A percentile compares a stretch with the other conserved stretches of the same genome.
phyloP scores from a whole-genome alignment of 352 stramenopile genomes.

The Pseudoperonospora humuli region DNA sequence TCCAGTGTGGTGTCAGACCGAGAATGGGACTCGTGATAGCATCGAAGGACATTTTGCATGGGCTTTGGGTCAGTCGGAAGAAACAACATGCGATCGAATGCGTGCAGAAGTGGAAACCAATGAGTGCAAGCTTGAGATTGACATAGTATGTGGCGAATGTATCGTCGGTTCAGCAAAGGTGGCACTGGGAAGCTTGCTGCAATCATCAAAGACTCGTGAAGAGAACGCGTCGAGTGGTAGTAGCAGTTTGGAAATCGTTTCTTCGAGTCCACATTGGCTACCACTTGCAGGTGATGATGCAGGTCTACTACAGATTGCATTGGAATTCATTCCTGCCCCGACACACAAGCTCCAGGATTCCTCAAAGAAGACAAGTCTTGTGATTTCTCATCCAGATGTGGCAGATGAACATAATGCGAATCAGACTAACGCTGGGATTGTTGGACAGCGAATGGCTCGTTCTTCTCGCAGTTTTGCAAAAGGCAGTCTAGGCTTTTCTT shows the following conservation, averaged over 20 bases:
- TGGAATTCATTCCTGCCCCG: constrained; percentile 38
- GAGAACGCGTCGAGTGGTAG: constrained; percentile 11
- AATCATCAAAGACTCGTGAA: constrained; percentile 18
- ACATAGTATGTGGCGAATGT: constrained; percentile 47
- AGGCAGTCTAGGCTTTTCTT: constrained; percentile 8
- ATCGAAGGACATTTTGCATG: constrained; percentile 37
- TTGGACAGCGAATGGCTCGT: constrained; percentile 11
- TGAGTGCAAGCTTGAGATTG: constrained; percentile 40
- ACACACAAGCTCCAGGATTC: constrained; percentile 1
- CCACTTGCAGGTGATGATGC: constrained; percentile 30
- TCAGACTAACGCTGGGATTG: constrained; percentile 7
- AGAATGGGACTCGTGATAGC: constrained; percentile 19
- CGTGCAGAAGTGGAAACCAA: constrained; percentile 10
- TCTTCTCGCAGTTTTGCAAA: constrained; percentile 20
- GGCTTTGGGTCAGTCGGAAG: constrained; percentile 23
- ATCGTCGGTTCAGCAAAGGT: constrained; percentile 35
- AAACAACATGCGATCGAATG: neutral
- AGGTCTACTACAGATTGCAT: constrained; percentile 40
- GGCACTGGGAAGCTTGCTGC: constrained; percentile 23
- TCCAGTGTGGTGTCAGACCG: constrained; percentile 30
- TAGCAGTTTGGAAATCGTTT: constrained; percentile 4
- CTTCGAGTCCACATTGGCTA: constrained; percentile 32
- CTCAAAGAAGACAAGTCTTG: neutral
- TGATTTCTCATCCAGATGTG: neutral
- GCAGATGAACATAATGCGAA: constrained; percentile 3